Evolutionary conservation across 441 rosid species (phyloP).

Genomic region (Aleurites moluccanus): DNA sequence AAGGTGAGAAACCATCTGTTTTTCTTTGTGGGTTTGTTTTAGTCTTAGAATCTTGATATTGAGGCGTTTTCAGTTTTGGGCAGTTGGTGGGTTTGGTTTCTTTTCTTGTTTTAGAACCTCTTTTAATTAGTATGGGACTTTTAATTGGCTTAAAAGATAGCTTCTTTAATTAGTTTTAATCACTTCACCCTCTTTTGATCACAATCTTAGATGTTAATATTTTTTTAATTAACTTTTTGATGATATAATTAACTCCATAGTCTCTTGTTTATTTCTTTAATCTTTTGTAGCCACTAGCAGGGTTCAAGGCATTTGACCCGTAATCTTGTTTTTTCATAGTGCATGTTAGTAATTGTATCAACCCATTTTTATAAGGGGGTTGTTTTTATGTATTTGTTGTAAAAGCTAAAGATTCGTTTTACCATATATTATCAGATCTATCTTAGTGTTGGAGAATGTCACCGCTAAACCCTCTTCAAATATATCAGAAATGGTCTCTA

Average conservation of each 20-base stretch:
- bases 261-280: slow-evolving; percentile 25
- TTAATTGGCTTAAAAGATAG: slow-evolving; percentile 13
- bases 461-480: slow-evolving; percentile 43
- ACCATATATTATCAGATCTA: slow-evolving; percentile 6
- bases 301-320: slow-evolving; percentile 24
- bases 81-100: background rate
- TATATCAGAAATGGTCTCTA: slow-evolving; percentile 51
- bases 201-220: background rate
- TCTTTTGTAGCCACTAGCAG: slow-evolving; percentile 19
- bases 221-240: slow-evolving; percentile 22
- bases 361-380: background rate
- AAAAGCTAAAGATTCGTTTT: background rate
- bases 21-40: background rate
- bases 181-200: slow-evolving; percentile 9
- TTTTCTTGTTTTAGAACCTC: background rate
- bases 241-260: slow-evolving; percentile 2
- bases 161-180: slow-evolving; percentile 21
- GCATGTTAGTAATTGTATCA: slow-evolving; percentile 8
- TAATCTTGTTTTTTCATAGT: slow-evolving; percentile 21
- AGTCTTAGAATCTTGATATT: background rate
- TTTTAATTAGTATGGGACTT: slow-evolving; percentile 7
- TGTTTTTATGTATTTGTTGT: background rate
- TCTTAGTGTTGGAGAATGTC: slow-evolving; percentile 42
- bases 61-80: background rate
- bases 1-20: background rate